A percentile compares a stretch with the other conserved stretches of the same genome.
phyloP scores from a whole-genome alignment of 164 flowering plant species.

The Tetracentron sinense region DNA sequence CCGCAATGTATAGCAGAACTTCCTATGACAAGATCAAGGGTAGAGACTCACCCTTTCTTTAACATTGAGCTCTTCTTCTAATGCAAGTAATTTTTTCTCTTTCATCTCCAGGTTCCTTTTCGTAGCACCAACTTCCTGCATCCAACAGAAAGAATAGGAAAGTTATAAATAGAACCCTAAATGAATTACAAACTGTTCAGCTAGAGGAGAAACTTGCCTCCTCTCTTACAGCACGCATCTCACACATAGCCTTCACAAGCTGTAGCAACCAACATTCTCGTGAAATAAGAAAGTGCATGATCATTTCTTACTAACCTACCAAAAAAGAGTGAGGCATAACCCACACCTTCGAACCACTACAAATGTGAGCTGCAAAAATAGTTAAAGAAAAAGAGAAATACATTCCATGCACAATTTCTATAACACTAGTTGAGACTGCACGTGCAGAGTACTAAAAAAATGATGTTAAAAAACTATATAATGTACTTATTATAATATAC shows the following conservation, averaged over 20 bases:
- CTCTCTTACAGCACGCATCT: conserved; percentile 50
- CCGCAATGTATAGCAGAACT: too few species aligned
- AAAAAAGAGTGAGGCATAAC: too few species aligned
- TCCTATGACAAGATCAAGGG: not conserved
- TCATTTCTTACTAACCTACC: not conserved
- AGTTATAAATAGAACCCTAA: not conserved
- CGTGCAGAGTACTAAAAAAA: too few species aligned
- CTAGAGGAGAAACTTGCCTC: conserved; percentile 36
- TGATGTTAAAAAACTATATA: too few species aligned
- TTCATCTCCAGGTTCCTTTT: conserved; percentile 43
- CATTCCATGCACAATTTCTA: too few species aligned
- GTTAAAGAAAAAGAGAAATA: too few species aligned
- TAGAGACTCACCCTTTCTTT: conserved; percentile 66
- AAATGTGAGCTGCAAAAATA: too few species aligned
- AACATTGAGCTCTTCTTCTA: conserved; percentile 60
- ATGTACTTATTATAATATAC: too few species aligned
- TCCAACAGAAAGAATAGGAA: conserved; percentile 8
- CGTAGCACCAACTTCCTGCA: conserved; percentile 56
- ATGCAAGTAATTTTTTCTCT: conserved; percentile 44
- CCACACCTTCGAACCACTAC: too few species aligned
- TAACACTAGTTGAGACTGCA: too few species aligned
- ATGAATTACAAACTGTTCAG: not conserved
- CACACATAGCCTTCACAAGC: conserved; percentile 82
- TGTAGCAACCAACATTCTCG: conserved; percentile 29
- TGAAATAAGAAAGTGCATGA: not conserved